phyloP scores from a whole-genome alignment of 306 rosid genomes.

The Medicago ruthenica region DNA sequence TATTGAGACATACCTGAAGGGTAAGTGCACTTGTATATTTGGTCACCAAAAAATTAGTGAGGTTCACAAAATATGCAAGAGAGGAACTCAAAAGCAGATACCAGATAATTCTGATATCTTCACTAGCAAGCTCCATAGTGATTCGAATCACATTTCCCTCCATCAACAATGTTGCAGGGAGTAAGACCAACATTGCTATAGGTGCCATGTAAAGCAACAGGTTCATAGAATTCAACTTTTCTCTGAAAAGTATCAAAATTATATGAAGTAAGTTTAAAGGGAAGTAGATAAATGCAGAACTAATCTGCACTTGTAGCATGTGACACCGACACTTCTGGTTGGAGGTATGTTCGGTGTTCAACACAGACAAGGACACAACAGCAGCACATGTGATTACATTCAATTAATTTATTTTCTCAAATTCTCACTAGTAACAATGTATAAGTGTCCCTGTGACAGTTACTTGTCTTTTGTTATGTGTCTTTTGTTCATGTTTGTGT shows the following conservation, averaged over 20 bases:
- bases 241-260: conserved; percentile 37
- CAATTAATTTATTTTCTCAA: background rate
- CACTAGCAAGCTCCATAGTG: conserved; percentile 49
- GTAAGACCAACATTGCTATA: conserved; percentile 48
- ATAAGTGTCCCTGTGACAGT: background rate
- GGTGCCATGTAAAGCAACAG: conserved; percentile 61
- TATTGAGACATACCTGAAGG: conserved; percentile 52
- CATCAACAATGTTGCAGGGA: conserved; percentile 56
- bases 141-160: conserved; percentile 50
- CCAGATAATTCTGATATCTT: conserved; percentile 53
- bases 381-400: background rate
- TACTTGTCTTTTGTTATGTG: background rate
- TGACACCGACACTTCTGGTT: background rate
- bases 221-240: conserved; percentile 57
- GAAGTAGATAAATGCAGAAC: background rate
- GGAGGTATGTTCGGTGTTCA: background rate
- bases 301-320: background rate
- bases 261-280: conserved; percentile 13
- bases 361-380: background rate
- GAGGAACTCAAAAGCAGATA: conserved; percentile 55
- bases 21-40: conserved; percentile 60
- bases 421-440: background rate
- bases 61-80: conserved; percentile 53
- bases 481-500: background rate
- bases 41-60: conserved; percentile 59